Evolutionary conservation across 2,329 filamentous ascomycete genomes (phyloP).

Genomic region (Penicillium sp.): DNA sequence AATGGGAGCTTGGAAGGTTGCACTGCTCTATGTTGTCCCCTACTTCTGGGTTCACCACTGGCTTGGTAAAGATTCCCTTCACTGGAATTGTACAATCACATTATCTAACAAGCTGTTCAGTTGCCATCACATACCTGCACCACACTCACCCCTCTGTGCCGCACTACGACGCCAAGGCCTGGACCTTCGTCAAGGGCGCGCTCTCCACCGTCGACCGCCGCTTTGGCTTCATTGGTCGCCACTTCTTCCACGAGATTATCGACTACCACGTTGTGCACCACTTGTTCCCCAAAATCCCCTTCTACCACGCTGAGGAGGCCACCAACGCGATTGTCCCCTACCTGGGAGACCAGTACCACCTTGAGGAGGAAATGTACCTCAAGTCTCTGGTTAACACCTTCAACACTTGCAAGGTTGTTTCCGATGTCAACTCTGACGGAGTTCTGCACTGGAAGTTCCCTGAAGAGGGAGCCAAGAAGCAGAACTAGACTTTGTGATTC

Average conservation of each 20-base stretch:
- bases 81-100: background rate
- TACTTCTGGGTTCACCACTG: constrained; percentile 72
- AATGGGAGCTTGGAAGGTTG: constrained; percentile 60
- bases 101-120: constrained; percentile 37
- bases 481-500: constrained; percentile 10
- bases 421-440: constrained; percentile 18
- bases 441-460: constrained; percentile 19
- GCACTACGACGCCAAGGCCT: constrained; percentile 60
- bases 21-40: constrained; percentile 63
- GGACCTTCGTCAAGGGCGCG: constrained; percentile 64
- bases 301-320: constrained; percentile 62
- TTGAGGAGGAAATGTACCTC: constrained; percentile 18
- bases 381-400: constrained; percentile 20
- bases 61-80: constrained; percentile 58
- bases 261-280: constrained; percentile 66
- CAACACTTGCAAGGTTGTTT: constrained; percentile 19
- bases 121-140: constrained; percentile 74
- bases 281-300: constrained; percentile 61
- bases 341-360: constrained; percentile 43
- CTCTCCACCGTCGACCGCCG: constrained; percentile 65
- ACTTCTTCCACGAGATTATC: constrained; percentile 67
- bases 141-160: constrained; percentile 63
- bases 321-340: constrained; percentile 57
- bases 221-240: constrained; percentile 63
- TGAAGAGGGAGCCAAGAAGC: constrained; percentile 11